These are phyloP conservation scores for Stylosanthes scabra DNA, from an alignment of 331 rosid species.

Conservation along the genomic window DNA sequence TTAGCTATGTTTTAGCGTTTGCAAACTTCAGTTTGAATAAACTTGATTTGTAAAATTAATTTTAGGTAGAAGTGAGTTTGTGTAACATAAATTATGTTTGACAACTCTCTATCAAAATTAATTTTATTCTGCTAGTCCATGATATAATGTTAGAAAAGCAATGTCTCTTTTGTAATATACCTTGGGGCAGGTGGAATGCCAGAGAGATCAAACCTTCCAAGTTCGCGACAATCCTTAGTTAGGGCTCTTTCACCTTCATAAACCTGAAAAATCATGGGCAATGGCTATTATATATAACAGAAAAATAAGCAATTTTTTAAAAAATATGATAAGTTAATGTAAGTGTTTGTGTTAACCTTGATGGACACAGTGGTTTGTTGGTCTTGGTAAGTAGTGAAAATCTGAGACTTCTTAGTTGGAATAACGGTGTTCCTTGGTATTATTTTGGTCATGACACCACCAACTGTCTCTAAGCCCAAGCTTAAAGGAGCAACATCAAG, in stretches of 20 bases:
- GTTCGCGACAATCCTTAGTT: slow-evolving; percentile 65
- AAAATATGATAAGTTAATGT: background rate
- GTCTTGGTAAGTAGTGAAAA: slow-evolving; percentile 64
- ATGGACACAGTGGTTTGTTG: slow-evolving; percentile 61
- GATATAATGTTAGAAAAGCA: too few species aligned
- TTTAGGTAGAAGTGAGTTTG: too few species aligned
- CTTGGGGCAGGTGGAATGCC: slow-evolving; percentile 73
- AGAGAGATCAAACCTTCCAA: slow-evolving; percentile 54
- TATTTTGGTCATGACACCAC: slow-evolving; percentile 71
- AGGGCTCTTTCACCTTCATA: slow-evolving; percentile 64
- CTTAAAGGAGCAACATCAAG: slow-evolving; percentile 59
- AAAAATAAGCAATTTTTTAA: background rate
- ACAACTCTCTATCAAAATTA: too few species aligned
- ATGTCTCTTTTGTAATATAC: too few species aligned
- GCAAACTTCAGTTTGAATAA: too few species aligned
- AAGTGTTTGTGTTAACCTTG: slow-evolving; percentile 37
- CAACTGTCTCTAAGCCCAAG: slow-evolving; percentile 64
- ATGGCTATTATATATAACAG: background rate
- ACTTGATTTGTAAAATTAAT: too few species aligned
- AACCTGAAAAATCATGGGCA: slow-evolving; percentile 39
- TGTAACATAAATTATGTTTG: too few species aligned
- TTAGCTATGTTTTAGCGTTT: too few species aligned
- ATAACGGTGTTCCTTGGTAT: slow-evolving; percentile 63
- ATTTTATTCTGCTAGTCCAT: too few species aligned
- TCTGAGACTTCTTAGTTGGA: slow-evolving; percentile 63